Base-by-base conservation (phyloP, 2,329 filamentous ascomycete species). In the Alternaria arborescens region DNA sequence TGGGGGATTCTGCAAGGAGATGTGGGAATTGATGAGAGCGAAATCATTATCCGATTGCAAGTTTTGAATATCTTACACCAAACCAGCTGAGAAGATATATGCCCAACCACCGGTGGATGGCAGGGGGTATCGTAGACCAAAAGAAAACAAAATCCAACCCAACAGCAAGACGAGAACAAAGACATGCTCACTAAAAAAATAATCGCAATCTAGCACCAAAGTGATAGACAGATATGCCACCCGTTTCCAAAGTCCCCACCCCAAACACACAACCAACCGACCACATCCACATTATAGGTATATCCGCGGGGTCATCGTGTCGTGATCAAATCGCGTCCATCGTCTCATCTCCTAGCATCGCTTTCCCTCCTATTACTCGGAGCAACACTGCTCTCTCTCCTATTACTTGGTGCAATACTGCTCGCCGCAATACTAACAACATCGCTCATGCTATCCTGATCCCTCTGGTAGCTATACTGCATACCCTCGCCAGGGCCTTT, bases 401-500 rank as follows among this genome's bases (percentile, higher is more conserved):
- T 48, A 52, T 52, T 47, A 38, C 62, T 62, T 3, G 62, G 54
- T 5, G 62, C 59, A 32, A 59, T 51, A 41, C 46, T 50, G 46
- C 46, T 63, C 18, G 60, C 48, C 8, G 60, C 60, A 38, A 63
- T 43, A 32, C 60, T 63, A 7, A 53, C 59, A 18, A 67, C 64
- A 42, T 67, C 66, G 50, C 66, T 69, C 66, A 69, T 69, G 32
- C 55, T 48, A 40, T 69, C 66, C 56, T 69, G 64, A 16, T 69
- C 66, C 10, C 66, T 58, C 55, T 69, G 66, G 24, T 69, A 69
- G 36, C 66, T 69, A 20, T 69, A 69, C 26, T 69, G 62, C 46
- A 60, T 60, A 3, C 60, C 63, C 3, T 62, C 64, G 20, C 63
- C 65, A 2, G 62, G 55, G 50, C 69, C 67, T 28, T 72, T 71